Evolutionary conservation across 306 rosid genomes (phyloP), one percentile per base, ranked within the genome.

Genomic region (Astragalus membranaceus): DNA sequence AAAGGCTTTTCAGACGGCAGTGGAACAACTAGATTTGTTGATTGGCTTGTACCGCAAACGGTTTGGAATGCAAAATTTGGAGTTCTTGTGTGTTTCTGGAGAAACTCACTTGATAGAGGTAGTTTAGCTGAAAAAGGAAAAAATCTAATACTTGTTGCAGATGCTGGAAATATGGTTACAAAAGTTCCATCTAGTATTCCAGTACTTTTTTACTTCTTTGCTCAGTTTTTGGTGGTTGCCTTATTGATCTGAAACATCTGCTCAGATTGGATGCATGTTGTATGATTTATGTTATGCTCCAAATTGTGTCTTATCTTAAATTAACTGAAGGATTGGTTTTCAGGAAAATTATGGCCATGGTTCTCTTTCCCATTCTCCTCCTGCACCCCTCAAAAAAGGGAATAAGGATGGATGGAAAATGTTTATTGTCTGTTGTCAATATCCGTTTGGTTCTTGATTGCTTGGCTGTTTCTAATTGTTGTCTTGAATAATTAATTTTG

Each of bases 101-200:
- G 76, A 74, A 55, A 91, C 91, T 15, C 97, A 91, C 88, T 83
- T 91, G 84, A 84, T 94, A 59, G 98, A 94, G 96, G 97, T 94
- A 82, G 50, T 36, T 64, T 61, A 61, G 35, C 72, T 77, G 57
- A 37, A 75, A 47, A 64, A 48, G 35, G 56, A 49, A 50, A 55
- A 51, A 42, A 57, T 16, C 64, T 12, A 16, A 60, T 67, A 53
- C 43, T 32, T 51, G 13, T 74, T 67, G 30, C 20, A 43, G 61
- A 33, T 63, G 64, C 84, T 46, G 49, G 43, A 51, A 58, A 43
- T 48, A 58, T 10, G 8, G 54, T 70, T 65, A 15, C 35, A 65
- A 65, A 15, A 41, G 13, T 51, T 53, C 53, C 33, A 46, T 62
- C 57, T 46, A 20, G 23, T 66, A 44, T 67, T 68, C 23, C 41